Conservation (phyloP, 495 filamentous ascomycete genomes). For the Neurospora sp. region DNA sequence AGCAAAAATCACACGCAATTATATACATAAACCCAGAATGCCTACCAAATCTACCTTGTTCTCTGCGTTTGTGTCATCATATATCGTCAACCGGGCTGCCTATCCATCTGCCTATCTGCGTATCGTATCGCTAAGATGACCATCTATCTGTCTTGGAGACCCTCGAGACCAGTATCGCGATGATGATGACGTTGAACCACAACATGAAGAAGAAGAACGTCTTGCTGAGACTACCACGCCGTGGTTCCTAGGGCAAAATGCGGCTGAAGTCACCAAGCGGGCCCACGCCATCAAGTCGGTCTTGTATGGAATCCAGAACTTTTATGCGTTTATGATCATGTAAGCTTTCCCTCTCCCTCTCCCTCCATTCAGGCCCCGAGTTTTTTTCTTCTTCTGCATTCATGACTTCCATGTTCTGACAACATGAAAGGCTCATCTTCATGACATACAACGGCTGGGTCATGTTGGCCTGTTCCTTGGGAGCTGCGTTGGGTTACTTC, state of each 20-base stretch:
- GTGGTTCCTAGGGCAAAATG: slow-evolving; percentile 42
- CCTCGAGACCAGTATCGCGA: background rate
- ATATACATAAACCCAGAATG: background rate
- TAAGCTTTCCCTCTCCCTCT: slow-evolving; percentile 35
- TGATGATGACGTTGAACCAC: background rate
- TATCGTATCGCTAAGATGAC: slow-evolving; percentile 9
- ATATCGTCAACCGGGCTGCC: too few species aligned
- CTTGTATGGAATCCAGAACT: slow-evolving; percentile 89
- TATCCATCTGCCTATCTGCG: too few species aligned
- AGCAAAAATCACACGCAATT: background rate
- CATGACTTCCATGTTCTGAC: background rate
- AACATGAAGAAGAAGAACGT: slow-evolving; percentile 37
- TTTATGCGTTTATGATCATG: slow-evolving; percentile 99
- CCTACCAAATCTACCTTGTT: background rate
- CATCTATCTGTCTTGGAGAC: background rate
- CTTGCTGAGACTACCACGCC: slow-evolving; percentile 41
- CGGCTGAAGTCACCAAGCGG: slow-evolving; percentile 42
- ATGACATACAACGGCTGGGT: slow-evolving; percentile 99
- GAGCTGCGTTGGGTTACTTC: slow-evolving; percentile 82
- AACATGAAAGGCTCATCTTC: slow-evolving; percentile 69
- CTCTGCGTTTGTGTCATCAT: background rate
- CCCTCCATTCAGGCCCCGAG: too few species aligned
- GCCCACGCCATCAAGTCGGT: slow-evolving; percentile 68
- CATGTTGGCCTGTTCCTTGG: slow-evolving; percentile 84
- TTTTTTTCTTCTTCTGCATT: background rate